phyloP scores from a whole-genome alignment of 192 early-diverging fungal genomes.

The Pilobolus umbonatus region DNA sequence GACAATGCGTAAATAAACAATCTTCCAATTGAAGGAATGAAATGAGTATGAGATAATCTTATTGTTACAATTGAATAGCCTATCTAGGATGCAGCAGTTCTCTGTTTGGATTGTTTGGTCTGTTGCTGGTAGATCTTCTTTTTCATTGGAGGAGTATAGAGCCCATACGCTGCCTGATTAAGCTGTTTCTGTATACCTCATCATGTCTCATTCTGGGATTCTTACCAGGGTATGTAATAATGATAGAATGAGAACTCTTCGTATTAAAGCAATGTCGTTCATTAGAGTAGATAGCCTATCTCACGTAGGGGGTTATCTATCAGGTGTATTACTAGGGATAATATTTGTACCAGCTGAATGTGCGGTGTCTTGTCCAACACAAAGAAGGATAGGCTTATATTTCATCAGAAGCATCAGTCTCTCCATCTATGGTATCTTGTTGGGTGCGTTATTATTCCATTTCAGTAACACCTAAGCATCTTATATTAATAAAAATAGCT shows the following conservation, averaged over 20 bases:
- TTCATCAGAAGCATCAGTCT: too few relatives aligned
- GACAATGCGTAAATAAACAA: conserved; percentile 34
- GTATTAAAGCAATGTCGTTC: background rate
- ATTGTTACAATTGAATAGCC: conserved; percentile 18
- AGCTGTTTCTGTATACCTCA: conserved; percentile 58
- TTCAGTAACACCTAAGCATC: too few relatives aligned
- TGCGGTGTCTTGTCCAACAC: too few relatives aligned
- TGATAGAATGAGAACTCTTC: background rate
- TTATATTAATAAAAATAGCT: too few relatives aligned
- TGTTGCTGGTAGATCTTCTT: conserved; percentile 71
- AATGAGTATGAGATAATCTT: background rate
- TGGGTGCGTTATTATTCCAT: too few relatives aligned
- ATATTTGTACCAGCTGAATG: conserved; percentile 4
- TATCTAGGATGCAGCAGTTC: conserved; percentile 56
- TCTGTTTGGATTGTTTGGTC: conserved; percentile 72
- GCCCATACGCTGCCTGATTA: conserved; percentile 63
- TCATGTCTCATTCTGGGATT: conserved; percentile 67
- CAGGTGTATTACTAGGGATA: background rate
- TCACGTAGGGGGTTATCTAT: conserved; percentile 57
- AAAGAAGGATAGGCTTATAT: too few relatives aligned
- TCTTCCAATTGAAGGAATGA: background rate
- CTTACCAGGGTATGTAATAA: conserved; percentile 51
- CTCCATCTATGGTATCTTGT: too few relatives aligned
- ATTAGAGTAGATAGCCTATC: conserved; percentile 64
- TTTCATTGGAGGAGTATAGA: conserved; percentile 69